Evolutionary conservation across 495 filamentous ascomycete genomes (phyloP), one percentile per base, ranked within the genome.

Genomic region (Daldinia decipiens): DNA sequence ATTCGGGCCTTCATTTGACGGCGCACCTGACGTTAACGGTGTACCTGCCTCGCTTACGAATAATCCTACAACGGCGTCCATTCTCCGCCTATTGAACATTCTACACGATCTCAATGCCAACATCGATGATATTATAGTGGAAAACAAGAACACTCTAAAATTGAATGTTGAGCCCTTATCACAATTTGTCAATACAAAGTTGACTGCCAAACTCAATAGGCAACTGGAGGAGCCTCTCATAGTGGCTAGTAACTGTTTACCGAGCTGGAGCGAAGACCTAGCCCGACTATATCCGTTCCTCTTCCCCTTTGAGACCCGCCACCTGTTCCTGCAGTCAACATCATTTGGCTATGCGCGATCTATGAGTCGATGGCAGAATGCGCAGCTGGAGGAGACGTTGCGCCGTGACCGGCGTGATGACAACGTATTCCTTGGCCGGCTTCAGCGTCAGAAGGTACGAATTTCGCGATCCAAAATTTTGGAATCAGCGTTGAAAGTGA

Each of bases 171-270:
- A 98, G 79, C 92, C 95, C 5, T 76, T 97, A 43, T 90, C 95
- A 11, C 96, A 98, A 72, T 98, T 99, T 74, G 95, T 99, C 79
- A 99, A 99, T 74, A 97, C 95, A 0, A 99, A 99, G 80, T 87
- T 99, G 54, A 99, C 95, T 1, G 95, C 95, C n/a, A 99, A 99
- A 80, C 86, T 99, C 45, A 99, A 99, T 73, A 89, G 95, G 32
- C 95, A 99, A 76, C 81, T 99, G 40, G 95, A 99, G 77, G 95
- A 99, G 80, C 95, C 95, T n/a, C 82, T 99, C 45, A 97, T 99
- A 68, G 95, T 99, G 21, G 96, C 96, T 2, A 98, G 96, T 79
- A 96, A 93, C 72, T 99, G 96, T 76, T 86, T 99, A 57, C 95
- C 95, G 7, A 92, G 86, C 77, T 99, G 95, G 95, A 97, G 93